A percentile compares a stretch with the other conserved stretches of the same genome.
These are phyloP conservation scores for Neurospora sp. DNA, from an alignment of 495 filamentous ascomycete genomes.

Conservation along the genomic window DNA sequence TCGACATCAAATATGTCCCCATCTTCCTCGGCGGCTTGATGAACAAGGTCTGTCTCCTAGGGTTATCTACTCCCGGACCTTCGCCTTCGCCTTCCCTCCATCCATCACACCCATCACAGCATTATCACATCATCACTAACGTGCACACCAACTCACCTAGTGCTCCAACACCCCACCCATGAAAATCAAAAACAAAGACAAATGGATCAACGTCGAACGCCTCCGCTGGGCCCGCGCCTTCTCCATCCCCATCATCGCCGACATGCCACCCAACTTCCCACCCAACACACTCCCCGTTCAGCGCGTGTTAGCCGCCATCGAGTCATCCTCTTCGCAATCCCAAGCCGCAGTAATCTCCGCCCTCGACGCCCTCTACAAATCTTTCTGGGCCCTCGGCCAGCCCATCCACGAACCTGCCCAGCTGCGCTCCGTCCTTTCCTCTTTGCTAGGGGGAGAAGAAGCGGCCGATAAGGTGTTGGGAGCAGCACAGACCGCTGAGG, in stretches of 20 bases:
- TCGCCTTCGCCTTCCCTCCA: too few species aligned
- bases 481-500: constrained; percentile 31
- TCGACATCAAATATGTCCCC: constrained; percentile 54
- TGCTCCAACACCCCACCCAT: constrained; percentile 56
- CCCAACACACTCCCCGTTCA: constrained; percentile 42
- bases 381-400: constrained; percentile 46
- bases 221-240: constrained; percentile 51
- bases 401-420: constrained; percentile 41
- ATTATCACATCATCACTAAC: too few species aligned
- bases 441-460: constrained; percentile 21
- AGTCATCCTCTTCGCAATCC: constrained; percentile 2
- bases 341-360: constrained; percentile 35
- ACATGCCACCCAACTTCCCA: constrained; percentile 49
- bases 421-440: constrained; percentile 15
- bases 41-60: constrained; percentile 31
- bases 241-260: constrained; percentile 44
- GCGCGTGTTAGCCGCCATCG: constrained; percentile 34
- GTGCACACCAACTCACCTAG: background rate
- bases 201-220: constrained; percentile 52
- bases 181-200: constrained; percentile 61
- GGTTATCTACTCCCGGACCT: too few species aligned
- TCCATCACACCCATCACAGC: too few species aligned
- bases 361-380: constrained; percentile 42
- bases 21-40: constrained; percentile 63
- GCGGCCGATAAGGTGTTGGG: constrained; percentile 12